Evolutionary conservation across 106 monocot species (phyloP).

Genomic region (Allium cepa): DNA sequence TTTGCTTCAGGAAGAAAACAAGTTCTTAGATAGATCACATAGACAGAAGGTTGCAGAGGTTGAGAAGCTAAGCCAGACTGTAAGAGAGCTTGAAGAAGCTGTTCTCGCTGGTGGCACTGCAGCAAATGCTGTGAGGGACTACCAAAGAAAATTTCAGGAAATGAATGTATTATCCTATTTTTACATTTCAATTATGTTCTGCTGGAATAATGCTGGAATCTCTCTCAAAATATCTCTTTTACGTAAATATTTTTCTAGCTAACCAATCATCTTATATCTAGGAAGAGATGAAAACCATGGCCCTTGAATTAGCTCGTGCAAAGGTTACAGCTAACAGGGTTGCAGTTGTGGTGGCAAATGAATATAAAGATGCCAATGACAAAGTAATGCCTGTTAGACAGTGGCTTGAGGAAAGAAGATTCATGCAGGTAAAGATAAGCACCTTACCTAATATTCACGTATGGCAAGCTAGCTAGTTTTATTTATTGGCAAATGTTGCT

Average conservation of each 20-base stretch:
- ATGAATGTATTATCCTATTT: constrained; percentile 59
- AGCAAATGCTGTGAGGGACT: constrained; percentile 97
- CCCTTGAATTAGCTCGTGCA: constrained; percentile 78
- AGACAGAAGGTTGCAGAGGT: constrained; percentile 95
- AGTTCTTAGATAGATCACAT: constrained; percentile 90
- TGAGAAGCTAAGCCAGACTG: constrained; percentile 93
- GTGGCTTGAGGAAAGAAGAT: constrained; percentile 95
- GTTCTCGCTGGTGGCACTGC: constrained; percentile 93
- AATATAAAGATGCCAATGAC: constrained; percentile 99
- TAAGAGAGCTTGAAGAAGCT: constrained; percentile 87
- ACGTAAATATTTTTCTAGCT: constrained; percentile 1
- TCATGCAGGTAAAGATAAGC: constrained; percentile 66
- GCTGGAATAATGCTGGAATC: too few species aligned
- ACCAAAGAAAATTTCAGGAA: constrained; percentile 93
- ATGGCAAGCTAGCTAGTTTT: too few species aligned
- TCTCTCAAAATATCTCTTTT: neutral
- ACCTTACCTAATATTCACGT: neutral
- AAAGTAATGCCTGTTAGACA: constrained; percentile 99
- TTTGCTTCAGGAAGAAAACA: constrained; percentile 76
- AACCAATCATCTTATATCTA: constrained; percentile 8
- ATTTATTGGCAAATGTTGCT: too few species aligned
- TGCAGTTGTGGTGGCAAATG: constrained; percentile 95
- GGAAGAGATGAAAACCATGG: constrained; percentile 88
- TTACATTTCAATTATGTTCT: too few species aligned
- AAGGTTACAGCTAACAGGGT: constrained; percentile 94